Conservation (phyloP, 495 filamentous ascomycete species). For the Neurospora sp. region DNA sequence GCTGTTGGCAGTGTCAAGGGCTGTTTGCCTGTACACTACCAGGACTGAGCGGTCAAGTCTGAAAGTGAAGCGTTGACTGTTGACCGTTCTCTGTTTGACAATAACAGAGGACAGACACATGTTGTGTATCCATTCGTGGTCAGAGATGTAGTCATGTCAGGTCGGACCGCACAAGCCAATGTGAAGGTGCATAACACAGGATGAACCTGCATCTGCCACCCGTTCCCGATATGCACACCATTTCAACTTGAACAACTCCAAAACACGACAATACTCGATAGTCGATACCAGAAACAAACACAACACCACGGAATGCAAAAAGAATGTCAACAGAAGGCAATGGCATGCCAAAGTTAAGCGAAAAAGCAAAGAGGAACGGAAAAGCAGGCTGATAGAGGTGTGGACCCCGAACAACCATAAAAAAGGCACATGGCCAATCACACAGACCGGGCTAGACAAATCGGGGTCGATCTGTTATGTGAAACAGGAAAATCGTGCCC, state of each 20-base stretch:
- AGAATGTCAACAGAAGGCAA: not conserved
- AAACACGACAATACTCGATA: too few relatives aligned
- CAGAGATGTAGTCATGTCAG: not conserved
- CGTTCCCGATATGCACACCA: not conserved
- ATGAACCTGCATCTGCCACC: not conserved
- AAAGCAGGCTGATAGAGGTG: not conserved
- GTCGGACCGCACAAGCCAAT: not conserved
- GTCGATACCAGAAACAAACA: not conserved
- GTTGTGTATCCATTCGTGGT: not conserved
- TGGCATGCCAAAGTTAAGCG: not conserved
- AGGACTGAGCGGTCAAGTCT: too few relatives aligned
- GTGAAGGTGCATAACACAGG: not conserved
- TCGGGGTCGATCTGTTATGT: not conserved
- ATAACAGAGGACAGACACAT: not conserved
- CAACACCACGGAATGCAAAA: not conserved
- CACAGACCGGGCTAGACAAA: not conserved
- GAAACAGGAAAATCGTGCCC: conserved; percentile 6
- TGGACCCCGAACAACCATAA: not conserved
- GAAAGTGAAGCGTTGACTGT: not conserved
- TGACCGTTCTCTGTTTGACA: not conserved
- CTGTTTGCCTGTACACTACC: not conserved
- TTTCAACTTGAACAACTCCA: not conserved
- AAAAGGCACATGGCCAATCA: not conserved
- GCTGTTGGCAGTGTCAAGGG: not conserved
- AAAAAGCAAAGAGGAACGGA: not conserved